Evolutionary conservation across 371 early-diverging fungal genomes (phyloP), one percentile per base, ranked within the genome.

Genomic region (Actinomortierella wolfii): DNA sequence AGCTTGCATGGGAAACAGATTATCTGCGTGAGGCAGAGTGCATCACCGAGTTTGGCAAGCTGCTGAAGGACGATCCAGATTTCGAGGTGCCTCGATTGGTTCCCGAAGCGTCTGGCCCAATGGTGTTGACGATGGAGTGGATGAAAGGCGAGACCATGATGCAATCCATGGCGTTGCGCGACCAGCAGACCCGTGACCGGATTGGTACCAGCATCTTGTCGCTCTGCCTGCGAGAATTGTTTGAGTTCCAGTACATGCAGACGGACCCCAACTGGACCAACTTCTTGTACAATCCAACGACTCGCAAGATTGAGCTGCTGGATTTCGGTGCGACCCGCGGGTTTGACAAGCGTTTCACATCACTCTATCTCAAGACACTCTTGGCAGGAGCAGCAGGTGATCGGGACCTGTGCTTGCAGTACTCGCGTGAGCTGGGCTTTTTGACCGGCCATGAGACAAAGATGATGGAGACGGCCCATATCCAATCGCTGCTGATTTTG

Each of bases 221-320:
- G 15, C 87, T 98, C 5, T 94, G 95, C 71, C 81, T 98, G 29
- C 81, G 86, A 26, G 98, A 97, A 69, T 81, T 98, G 43, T 97
- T 97, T 71, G 87, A 86, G 24, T 96, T 94, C 76, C 83, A 87
- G 56, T 95, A 92, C 77, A 97, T 98, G 98, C 98, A 98, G 77
- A 98, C 98, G 13, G 98, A 98, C 70, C 98, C 98, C 4, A 98
- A 98, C 73, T 98, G 97, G 97, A 86, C 94, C 55, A 98, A 98
- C 76, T 98, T 98, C 68, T 80, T 98, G 61, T 98, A 94, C 70
- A 87, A 94, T 66, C 75, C 68, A 15, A 42, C 43, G 6, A 82
- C 82, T 17, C 78, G 81, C 29, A 90, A 85, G 80, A 81, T 97
- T 49, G 88, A 90, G 25, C 67, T 98, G 64, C 69, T 98, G 24